Conservation (phyloP, 2,329 filamentous ascomycete genomes). For the Fusarium sp. region DNA sequence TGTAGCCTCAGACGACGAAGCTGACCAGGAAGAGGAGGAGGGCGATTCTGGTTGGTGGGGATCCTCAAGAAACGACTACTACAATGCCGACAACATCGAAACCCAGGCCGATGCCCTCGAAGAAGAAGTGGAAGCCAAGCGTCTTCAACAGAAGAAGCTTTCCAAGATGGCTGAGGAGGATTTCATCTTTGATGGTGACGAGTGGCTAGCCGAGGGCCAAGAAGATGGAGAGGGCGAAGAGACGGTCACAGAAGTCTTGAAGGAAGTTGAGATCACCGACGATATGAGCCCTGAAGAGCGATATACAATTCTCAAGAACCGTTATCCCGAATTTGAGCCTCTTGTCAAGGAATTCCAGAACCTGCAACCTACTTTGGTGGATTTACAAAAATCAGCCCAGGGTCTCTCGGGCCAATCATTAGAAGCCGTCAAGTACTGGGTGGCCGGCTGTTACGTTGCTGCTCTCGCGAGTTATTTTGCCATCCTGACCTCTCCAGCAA, state of each 20-base stretch:
- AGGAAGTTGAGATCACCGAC: conserved; percentile 81
- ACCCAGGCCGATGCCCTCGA: conserved; percentile 77
- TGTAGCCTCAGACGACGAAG: conserved; percentile 61
- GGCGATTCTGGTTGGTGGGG: conserved; percentile 81
- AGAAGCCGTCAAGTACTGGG: conserved; percentile 77
- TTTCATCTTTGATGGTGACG: conserved; percentile 89
- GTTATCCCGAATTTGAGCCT: conserved; percentile 92
- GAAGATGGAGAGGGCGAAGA: conserved; percentile 61
- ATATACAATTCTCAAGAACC: conserved; percentile 75
- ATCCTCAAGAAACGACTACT: conserved; percentile 87
- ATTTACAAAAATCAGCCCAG: conserved; percentile 66
- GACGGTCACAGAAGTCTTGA: conserved; percentile 85
- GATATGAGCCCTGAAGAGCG: conserved; percentile 80
- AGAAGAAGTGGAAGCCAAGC: conserved; percentile 89
- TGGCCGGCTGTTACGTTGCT: conserved; percentile 85
- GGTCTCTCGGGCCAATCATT: conserved; percentile 60
- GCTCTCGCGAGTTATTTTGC: conserved; percentile 94
- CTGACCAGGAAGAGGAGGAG: conserved; percentile 59
- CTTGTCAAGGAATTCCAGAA: conserved; percentile 80
- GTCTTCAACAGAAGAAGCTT: conserved; percentile 89
- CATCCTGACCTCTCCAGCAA: conserved; percentile 81
- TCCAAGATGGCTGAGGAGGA: conserved; percentile 89
- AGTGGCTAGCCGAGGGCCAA: conserved; percentile 74
- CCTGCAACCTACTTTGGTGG: conserved; percentile 72
- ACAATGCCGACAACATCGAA: conserved; percentile 80